Evolutionary conservation across 169 alveolate genomes (phyloP), one percentile per base, ranked within the genome.

Genomic region (Eimeria brunetti): DNA sequence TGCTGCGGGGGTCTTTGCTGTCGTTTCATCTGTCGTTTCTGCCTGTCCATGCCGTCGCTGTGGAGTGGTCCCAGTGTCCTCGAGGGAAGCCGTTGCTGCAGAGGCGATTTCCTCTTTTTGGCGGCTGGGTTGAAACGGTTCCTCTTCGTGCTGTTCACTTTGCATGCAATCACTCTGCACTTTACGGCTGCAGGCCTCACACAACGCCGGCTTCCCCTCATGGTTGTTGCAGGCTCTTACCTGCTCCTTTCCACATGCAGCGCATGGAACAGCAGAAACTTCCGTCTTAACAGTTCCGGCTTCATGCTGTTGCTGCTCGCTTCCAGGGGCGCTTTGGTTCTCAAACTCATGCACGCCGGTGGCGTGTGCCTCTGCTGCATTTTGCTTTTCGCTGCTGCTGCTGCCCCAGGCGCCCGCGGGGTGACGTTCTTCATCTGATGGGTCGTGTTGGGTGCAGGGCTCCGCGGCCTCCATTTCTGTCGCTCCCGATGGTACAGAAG

Each of bases 111-210:
- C 56, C 51, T 83, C 75, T 3, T 6, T 30, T 36, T 83, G 90
- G 33, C 46, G 44, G 90, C 36, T 16, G 41, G 41, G 75, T 11
- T 49, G 76, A 20, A 56, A 12, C 11, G 90, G 56, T 27, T 33
- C 90, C 38, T n/a, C 90, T n/a, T 18, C 76, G 36, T 83, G 91
- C 53, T 33, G 14, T 38, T 83, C 91, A 18, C 56, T 27, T 3
- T 51, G 83, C 83, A 73, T 58, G 49, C 91, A n/a, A 58, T 30
- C 33, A 36, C 11, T 83, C 33, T n/a, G 60, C 41, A 14, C 33
- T 18, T 83, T 83, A 78, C 91, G 30, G 91, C 76, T 83, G 91
- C 91, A 83, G 12, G 76, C 18, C 38, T 83, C 91, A 30, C 76
- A 58, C 41, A 33, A 33, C 76, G 78, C 33, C 33, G 76, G 27